These are phyloP conservation scores for Microdochium paspali DNA, from an alignment of 2,329 filamentous ascomycete species.

Conservation along the genomic window DNA sequence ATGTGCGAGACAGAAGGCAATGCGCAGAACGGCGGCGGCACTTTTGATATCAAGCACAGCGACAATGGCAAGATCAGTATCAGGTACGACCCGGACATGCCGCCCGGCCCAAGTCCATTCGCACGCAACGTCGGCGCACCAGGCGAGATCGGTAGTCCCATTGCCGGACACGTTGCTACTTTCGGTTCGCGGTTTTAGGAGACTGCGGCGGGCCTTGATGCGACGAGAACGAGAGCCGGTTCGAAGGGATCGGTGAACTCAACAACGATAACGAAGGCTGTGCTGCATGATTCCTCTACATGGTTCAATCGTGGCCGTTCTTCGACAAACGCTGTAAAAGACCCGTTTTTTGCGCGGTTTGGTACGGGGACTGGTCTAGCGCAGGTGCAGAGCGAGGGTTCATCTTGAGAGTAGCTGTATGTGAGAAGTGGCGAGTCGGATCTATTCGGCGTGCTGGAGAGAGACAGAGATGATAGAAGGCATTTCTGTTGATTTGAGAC, in stretches of 20 bases:
- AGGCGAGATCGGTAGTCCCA: conserved; percentile 62
- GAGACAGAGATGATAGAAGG: no score
- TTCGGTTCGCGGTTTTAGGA: background rate
- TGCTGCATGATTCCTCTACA: background rate
- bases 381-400: background rate
- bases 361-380: background rate
- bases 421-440: no score
- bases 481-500: no score
- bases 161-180: background rate
- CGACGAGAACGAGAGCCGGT: background rate
- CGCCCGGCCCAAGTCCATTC: conserved; percentile 27
- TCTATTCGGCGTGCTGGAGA: no score
- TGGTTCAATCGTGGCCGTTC: background rate
- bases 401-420: background rate
- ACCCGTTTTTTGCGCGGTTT: background rate
- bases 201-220: background rate
- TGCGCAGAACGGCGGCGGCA: conserved; percentile 78
- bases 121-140: conserved; percentile 44
- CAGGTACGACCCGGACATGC: conserved; percentile 45
- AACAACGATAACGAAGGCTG: background rate
- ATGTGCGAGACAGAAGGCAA: conserved; percentile 91
- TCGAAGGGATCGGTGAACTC: background rate
- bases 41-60: conserved; percentile 60
- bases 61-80: conserved; percentile 31
- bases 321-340: background rate